Evolutionary conservation across 129 eudicot genomes (phyloP).

Genomic region (Pseudognaphalium luteoalbum): DNA sequence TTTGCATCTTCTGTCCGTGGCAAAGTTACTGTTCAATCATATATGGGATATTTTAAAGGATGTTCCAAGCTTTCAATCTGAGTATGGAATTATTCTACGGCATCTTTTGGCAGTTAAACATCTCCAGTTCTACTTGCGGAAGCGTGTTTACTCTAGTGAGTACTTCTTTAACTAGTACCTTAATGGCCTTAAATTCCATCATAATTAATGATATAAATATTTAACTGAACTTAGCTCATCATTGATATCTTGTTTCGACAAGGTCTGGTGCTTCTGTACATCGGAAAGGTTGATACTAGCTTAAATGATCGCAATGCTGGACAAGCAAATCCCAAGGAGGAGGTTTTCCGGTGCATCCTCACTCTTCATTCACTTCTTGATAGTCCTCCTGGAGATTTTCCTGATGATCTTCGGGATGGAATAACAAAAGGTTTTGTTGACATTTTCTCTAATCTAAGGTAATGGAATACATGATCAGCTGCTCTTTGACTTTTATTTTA

Average conservation of each 20-base stretch:
- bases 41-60: slow-evolving; percentile 77
- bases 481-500: not conserved
- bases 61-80: slow-evolving; percentile 85
- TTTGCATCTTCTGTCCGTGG: slow-evolving; percentile 67
- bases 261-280: slow-evolving; percentile 81
- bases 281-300: slow-evolving; percentile 72
- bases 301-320: slow-evolving; percentile 43
- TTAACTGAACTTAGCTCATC: not conserved
- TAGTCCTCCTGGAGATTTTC: slow-evolving; percentile 91
- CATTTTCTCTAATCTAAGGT: slow-evolving; percentile 70
- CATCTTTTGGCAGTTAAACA: slow-evolving; percentile 65
- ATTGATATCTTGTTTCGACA: slow-evolving; percentile 18
- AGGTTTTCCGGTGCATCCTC: slow-evolving; percentile 65
- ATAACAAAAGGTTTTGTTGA: slow-evolving; percentile 62
- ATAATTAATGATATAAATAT: not conserved
- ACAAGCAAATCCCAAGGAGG: slow-evolving; percentile 72
- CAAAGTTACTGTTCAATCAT: slow-evolving; percentile 75
- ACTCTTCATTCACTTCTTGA: slow-evolving; percentile 89
- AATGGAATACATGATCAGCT: not conserved
- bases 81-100: slow-evolving; percentile 80
- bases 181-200: not conserved
- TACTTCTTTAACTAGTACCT: slow-evolving; percentile 23
- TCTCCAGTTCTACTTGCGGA: slow-evolving; percentile 73
- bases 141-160: slow-evolving; percentile 77
- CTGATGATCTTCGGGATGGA: slow-evolving; percentile 65